Conservation (phyloP, 2,329 filamentous ascomycete species). For the Fusarium multiceps region DNA sequence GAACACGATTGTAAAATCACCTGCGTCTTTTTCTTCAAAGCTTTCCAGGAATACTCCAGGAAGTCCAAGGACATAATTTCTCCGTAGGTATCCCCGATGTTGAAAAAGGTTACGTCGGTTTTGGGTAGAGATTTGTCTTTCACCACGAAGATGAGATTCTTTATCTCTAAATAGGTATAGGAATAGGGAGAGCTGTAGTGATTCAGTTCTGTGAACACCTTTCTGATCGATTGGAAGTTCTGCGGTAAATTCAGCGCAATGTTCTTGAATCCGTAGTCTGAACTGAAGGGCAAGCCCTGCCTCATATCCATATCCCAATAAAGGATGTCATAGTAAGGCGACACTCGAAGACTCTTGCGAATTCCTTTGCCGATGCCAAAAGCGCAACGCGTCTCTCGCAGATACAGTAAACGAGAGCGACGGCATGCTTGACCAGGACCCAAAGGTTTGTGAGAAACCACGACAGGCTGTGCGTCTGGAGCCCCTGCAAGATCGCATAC, state of each 20-base stretch:
- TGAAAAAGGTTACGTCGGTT: background rate
- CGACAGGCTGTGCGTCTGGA: background rate
- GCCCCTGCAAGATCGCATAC: background rate
- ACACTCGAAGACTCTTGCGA: slow-evolving; percentile 4
- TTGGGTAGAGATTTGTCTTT: background rate
- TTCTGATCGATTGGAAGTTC: rapidly evolving
- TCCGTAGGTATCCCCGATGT: rapidly evolving
- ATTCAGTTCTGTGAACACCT: rapidly evolving
- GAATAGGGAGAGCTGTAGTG: too few species aligned
- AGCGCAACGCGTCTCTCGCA: background rate
- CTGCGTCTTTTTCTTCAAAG: background rate
- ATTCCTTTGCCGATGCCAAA: background rate
- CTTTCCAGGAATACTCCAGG: too few species aligned
- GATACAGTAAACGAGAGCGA: background rate
- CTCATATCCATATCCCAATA: background rate
- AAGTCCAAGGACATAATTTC: rapidly evolving
- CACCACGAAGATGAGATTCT: background rate
- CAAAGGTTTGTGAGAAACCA: slow-evolving; percentile 1
- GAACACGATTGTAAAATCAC: rapidly evolving
- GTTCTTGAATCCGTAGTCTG: background rate
- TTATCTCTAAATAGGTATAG: rapidly evolving
- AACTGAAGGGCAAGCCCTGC: too few species aligned
- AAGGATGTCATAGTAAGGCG: background rate
- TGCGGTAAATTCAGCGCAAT: background rate
- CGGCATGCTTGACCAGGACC: background rate